Base-by-base conservation (phyloP, 2,329 filamentous ascomycete species). In the Clonostachys byssicola region DNA sequence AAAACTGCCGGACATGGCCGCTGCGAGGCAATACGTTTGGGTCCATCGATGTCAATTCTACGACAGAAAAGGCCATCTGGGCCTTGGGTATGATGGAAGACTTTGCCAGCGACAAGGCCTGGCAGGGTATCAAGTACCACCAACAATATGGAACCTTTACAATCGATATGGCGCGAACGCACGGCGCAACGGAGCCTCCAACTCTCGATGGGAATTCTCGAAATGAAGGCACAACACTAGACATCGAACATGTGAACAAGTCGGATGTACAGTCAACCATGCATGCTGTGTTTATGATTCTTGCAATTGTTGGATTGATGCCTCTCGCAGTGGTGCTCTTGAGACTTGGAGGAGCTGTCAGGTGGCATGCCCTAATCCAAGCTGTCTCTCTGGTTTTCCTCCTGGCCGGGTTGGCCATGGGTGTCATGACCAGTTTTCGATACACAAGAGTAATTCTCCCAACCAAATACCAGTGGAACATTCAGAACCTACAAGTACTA, bases 311-410 rank as follows among this genome's bases (percentile, higher is more conserved):
- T 4, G 69, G 75, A 14, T 53, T 84, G 42, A 74, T 82, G 58
- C 81, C 81, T 1, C 51, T 78, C 10, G 82, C 81, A 2, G 67
- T 78, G 12, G 53, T 83, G 20, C 61, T 83, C 23, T 59, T 85
- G 42, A 65, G 78, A 3, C 57, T 81, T 4, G 67, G 77, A 10
- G 68, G 71, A 34, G 74, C 69, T 60, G 73, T 77, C 3, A 72
- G 70, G 49, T 77, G 74, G 70, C 82, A 85, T 59, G 77, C 68
- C 36, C 53, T 74, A 17, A 74, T 75, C 49, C 81, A 85, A 62
- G 58, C 58, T 1, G 51, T 79, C 18, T 80, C 74, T 12, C 56
- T 76, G 18, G 46, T 75, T 5, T 56, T 78, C 14, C 70, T 75
- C 9, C 56, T 82, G 7, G 57, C 73, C 14, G 81, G 78, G 6